A percentile compares a stretch with the other conserved stretches of the same genome.
Conservation (phyloP, 768 basidiomycete species). For the Kwoniella botswanensis region DNA sequence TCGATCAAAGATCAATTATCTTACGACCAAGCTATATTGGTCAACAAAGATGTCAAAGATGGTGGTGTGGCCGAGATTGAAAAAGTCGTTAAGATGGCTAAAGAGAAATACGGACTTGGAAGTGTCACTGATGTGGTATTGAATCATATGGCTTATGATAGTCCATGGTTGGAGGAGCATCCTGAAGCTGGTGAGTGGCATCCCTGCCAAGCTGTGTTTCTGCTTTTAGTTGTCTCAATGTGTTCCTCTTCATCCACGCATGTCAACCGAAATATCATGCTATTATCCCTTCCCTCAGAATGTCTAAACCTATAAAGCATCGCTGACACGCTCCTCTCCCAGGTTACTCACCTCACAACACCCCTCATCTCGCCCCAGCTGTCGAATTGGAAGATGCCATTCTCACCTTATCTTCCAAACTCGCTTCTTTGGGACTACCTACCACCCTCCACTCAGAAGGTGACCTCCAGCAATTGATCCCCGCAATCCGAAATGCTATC, state of each 20-base stretch:
- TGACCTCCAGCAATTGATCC: conserved; percentile 73
- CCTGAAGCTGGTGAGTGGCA: conserved; percentile 82
- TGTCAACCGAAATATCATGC: too few relatives aligned
- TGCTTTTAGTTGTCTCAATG: background rate
- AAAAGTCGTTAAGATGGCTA: conserved; percentile 63
- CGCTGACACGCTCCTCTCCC: background rate
- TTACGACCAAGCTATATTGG: conserved; percentile 79
- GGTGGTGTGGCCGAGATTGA: conserved; percentile 69
- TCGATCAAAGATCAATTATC: conserved; percentile 84
- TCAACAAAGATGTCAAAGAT: conserved; percentile 58
- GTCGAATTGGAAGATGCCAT: conserved; percentile 88
- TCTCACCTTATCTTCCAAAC: conserved; percentile 73
- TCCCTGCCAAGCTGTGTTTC: background rate
- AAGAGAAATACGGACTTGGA: conserved; percentile 84
- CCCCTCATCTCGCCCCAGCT: conserved; percentile 89
- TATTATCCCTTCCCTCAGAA: too few relatives aligned
- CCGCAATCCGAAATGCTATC: conserved; percentile 68
- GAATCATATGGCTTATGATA: conserved; percentile 96
- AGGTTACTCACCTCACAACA: conserved; percentile 90
- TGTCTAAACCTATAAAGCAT: background rate
- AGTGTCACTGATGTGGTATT: conserved; percentile 93
- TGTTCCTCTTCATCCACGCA: too few relatives aligned
- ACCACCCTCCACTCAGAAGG: conserved; percentile 67
- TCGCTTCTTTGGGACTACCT: conserved; percentile 73
- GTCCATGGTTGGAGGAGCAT: conserved; percentile 86